Evolutionary conservation across 257 asterid species (phyloP), one percentile per base, ranked within the genome.

Genomic region (Apocynum venetum): DNA sequence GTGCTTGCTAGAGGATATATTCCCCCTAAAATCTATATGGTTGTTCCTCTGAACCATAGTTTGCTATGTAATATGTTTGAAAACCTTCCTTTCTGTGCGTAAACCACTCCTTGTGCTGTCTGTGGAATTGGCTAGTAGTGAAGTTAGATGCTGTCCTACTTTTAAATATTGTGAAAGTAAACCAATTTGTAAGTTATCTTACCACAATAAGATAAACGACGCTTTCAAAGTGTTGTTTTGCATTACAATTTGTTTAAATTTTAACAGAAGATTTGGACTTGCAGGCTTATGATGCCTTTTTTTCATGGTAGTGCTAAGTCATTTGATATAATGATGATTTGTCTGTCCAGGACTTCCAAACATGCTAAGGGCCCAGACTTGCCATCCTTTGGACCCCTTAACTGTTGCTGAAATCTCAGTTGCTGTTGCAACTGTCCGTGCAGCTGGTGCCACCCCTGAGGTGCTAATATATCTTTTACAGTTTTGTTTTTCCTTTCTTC

Each of bases 391-490:
- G 91, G 99, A 95, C 77, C 97, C 98, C 76, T 86, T 95, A 81
- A 87, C 97, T 72, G 92, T 96, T 76, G 84, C 97, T 73, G 99
- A 95, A 84, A 93, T 95, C 81, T 81, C 97, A 41, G 96, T 95
- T 77, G 97, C 97, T 31, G 96, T 95, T 75, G 96, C 89, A 70
- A 93, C 97, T 64, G 99, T 95, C 81, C 89, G 99, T 82, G 96
- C 97, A 57, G 97, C 99, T 74, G 99, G 99, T 77, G 96, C 97
- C 70, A 93, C 99, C 63, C 99, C 99, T 63, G 98, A 92, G 98
- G 98, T 94, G 25, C 68, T 43, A 31, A 15, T 17, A 56, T 12
- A 25, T 38, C 48, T 56, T 44, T 1, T 47, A 11, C 49, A 47
- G 13, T 20, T 61, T 60, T 63, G 43, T 25, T 46, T 80, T 71